A percentile compares a stretch with the other conserved stretches of the same genome.
Conservation (phyloP, 2,329 filamentous ascomycete species). For the Cryphonectria parasitica region DNA sequence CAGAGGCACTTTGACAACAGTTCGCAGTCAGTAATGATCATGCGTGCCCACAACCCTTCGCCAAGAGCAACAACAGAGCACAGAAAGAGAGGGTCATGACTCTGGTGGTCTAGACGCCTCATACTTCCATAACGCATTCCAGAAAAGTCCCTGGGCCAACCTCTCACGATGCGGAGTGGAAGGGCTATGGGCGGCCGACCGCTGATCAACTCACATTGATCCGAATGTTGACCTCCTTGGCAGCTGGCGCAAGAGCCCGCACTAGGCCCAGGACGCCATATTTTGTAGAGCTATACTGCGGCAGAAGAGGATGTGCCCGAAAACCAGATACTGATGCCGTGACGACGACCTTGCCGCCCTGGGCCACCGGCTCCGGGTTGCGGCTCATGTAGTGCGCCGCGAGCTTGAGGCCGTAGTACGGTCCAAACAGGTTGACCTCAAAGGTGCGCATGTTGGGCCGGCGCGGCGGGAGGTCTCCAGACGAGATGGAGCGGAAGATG, state of each 20-base stretch:
- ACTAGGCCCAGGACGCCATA: constrained; percentile 12
- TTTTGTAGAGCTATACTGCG: constrained; percentile 17
- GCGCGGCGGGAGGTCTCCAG: constrained; percentile 6
- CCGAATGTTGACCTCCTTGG: not conserved
- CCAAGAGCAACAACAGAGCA: not conserved
- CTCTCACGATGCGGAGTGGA: not conserved
- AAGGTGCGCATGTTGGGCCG: constrained; percentile 20
- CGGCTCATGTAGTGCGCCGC: constrained; percentile 22
- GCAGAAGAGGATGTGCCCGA: not conserved
- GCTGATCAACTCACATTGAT: constrained; percentile 4
- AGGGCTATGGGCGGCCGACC: not conserved
- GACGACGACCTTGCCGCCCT: constrained; percentile 17
- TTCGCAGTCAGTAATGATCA: not conserved
- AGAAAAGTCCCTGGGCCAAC: not conserved
- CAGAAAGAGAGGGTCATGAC: not conserved
- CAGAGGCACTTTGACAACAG: constrained; percentile 15
- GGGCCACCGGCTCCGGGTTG: constrained; percentile 1
- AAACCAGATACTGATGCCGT: constrained; percentile 12
- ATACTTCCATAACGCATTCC: not conserved
- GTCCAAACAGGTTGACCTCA: constrained; percentile 13
- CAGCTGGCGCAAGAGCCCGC: constrained; percentile 8
- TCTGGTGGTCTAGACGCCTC: not conserved
- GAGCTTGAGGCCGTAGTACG: constrained; percentile 24
- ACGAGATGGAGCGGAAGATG: constrained; percentile 18
- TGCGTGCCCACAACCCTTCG: not conserved